Base-by-base conservation (phyloP, 2,329 filamentous ascomycete genomes). In the Orbilia oligospora region DNA sequence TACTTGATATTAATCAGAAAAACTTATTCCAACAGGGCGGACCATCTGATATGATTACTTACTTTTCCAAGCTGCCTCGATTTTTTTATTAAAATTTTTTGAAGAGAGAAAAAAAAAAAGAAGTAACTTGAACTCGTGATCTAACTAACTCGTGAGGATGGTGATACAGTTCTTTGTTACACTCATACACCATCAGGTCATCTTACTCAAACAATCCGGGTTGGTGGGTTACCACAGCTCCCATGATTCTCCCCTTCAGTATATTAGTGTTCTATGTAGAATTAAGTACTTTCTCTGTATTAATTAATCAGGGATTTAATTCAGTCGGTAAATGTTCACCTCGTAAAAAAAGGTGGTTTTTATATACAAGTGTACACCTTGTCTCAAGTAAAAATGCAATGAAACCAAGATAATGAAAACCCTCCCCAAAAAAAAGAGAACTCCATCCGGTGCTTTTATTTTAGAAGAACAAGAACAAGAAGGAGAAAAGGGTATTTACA, bases 401-500 rank as follows among this genome's bases (percentile, higher is more conserved):
- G 14, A 20, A 20, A 24, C 3, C 18, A 18, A 14, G 9, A 51
- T 41, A 24, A 16, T 10, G 44, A 16, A 1, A 9, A 18, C 44
- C 22, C 8, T 18, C 56, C 9, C n/a, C n/a, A n/a, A n/a, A n/a
- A n/a, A n/a, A n/a, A n/a, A 24, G 27, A 41, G 12, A 61, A 61
- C 56, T 61, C 56, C 56, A n/a, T 44, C 36, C 56, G 5, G 56
- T 61, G 56, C 56, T 44, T 61, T 61, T 61, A 61, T 61, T 61
- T 36, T 24, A 51, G 10, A 51, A 16, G 10, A 51, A 24, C n/a
- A n/a, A n/a, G n/a, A n/a, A n/a, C n/a, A n/a, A n/a, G n/a, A n/a
- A n/a, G n/a, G n/a, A 24, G 22, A 22, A 58, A 38, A 36, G 30
- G 30, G 53, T 58, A 58, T 58, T 36, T 58, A 58, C 53, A 58